Percentiles rank a stretch among this genome's conserved stretches.
These are phyloP conservation scores for Venturia asperata DNA, from an alignment of 2,329 filamentous ascomycete genomes.

Conservation along the genomic window DNA sequence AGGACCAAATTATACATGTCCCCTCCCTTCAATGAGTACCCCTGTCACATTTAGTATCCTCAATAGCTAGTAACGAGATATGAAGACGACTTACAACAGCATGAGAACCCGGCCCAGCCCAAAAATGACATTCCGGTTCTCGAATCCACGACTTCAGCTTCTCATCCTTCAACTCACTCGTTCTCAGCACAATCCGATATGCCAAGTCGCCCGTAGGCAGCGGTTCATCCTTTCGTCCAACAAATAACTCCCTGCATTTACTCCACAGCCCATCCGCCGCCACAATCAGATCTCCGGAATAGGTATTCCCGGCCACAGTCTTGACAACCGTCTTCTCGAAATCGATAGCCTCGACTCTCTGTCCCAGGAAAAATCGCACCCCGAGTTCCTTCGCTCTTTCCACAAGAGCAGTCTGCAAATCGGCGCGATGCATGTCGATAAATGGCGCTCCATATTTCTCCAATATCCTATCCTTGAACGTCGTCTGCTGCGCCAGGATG, in stretches of 20 bases:
- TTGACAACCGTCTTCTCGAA: slow-evolving; percentile 35
- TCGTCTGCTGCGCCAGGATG: slow-evolving; percentile 43
- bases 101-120: slow-evolving; percentile 57
- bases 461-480: slow-evolving; percentile 49
- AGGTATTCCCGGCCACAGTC: slow-evolving; percentile 35
- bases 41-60: slow-evolving; percentile 23
- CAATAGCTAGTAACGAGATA: neutral
- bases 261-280: slow-evolving; percentile 55
- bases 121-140: slow-evolving; percentile 50
- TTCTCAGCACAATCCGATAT: slow-evolving; percentile 42
- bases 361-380: slow-evolving; percentile 38
- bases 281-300: slow-evolving; percentile 50
- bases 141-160: slow-evolving; percentile 41
- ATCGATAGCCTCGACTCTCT: slow-evolving; percentile 39
- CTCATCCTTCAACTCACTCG: slow-evolving; percentile 40
- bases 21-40: slow-evolving; percentile 44
- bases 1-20: slow-evolving; percentile 47
- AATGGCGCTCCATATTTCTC: slow-evolving; percentile 42
- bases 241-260: slow-evolving; percentile 39
- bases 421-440: slow-evolving; percentile 50
- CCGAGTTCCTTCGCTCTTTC: slow-evolving; percentile 44
- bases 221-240: slow-evolving; percentile 42
- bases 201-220: slow-evolving; percentile 45
- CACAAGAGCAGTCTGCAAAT: slow-evolving; percentile 44
- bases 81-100: slow-evolving; percentile 39